These are phyloP conservation scores for Hymenoscyphus fraxineus DNA, from an alignment of 2,329 filamentous ascomycete genomes.

Conservation along the genomic window DNA sequence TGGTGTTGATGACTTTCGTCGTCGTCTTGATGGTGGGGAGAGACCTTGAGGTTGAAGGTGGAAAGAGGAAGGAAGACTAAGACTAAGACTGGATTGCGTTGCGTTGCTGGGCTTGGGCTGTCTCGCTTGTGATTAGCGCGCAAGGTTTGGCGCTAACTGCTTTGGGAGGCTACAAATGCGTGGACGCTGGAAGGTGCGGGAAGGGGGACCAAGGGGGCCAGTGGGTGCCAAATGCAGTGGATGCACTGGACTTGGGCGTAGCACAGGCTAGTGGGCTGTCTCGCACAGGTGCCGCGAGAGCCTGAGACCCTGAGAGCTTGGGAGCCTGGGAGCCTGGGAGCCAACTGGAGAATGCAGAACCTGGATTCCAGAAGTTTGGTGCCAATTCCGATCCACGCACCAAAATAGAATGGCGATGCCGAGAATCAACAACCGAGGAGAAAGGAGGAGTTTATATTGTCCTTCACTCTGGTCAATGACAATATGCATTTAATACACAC, in stretches of 20 bases:
- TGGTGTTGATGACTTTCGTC: conserved; percentile 4
- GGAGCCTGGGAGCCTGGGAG: too few species aligned
- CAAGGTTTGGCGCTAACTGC: neutral
- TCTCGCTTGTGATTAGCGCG: neutral
- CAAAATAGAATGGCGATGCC: neutral
- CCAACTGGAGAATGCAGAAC: neutral
- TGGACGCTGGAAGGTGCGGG: neutral
- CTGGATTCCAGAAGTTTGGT: neutral
- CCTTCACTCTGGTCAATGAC: neutral
- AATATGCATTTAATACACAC: too few species aligned
- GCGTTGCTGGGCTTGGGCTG: neutral
- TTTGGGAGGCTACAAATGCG: neutral
- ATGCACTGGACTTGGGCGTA: too few species aligned
- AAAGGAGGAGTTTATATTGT: neutral
- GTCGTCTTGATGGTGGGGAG: conserved; percentile 7
- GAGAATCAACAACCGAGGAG: neutral
- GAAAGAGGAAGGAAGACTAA: neutral
- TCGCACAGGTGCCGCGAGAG: too few species aligned
- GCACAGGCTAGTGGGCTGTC: too few species aligned
- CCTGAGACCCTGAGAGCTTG: too few species aligned
- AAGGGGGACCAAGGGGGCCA: too few species aligned
- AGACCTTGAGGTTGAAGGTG: conserved; percentile 6
- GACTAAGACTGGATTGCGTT: neutral
- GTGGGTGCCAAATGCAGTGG: neutral
- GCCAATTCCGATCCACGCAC: neutral